phyloP scores from a whole-genome alignment of 2,329 filamentous ascomycete genomes.

The Diaporthe aspalathi region DNA sequence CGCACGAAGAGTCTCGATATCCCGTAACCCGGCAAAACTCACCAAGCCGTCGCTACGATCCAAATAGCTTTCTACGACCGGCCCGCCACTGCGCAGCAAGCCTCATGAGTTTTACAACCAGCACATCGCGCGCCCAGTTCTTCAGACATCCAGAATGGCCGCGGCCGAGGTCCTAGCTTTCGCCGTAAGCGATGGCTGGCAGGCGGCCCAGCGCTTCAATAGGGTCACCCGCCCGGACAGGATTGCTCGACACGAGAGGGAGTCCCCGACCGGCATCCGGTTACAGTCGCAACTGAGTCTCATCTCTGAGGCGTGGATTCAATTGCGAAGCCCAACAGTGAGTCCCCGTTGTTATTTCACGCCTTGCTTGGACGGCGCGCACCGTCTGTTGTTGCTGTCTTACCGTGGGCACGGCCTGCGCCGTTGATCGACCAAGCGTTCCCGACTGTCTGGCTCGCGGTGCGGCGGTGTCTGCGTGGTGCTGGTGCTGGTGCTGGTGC shows the following conservation, averaged over 20 bases:
- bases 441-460: conserved; percentile 24
- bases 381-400: neutral
- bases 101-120: conserved; percentile 62
- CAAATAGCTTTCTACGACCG: neutral
- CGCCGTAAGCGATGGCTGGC: conserved; percentile 55
- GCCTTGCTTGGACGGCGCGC: neutral
- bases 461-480: neutral
- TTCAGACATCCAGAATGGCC: conserved; percentile 64
- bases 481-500: conserved; percentile 16
- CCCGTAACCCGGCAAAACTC: neutral
- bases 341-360: conserved; percentile 38
- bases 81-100: conserved; percentile 37
- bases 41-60: neutral
- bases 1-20: neutral
- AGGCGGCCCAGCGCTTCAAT: conserved; percentile 49
- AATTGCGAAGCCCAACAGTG: conserved; percentile 48
- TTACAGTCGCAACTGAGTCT: conserved; percentile 51
- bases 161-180: conserved; percentile 60
- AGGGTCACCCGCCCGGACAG: conserved; percentile 53
- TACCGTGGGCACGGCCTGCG: neutral
- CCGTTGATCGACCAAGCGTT: neutral
- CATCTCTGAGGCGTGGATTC: conserved; percentile 56
- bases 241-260: conserved; percentile 38
- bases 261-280: conserved; percentile 28
- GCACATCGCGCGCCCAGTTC: conserved; percentile 52